Evolutionary conservation across 1,284 basidiomycete genomes (phyloP), one percentile per base, ranked within the genome.

Genomic region (Kwoniella shivajii): DNA sequence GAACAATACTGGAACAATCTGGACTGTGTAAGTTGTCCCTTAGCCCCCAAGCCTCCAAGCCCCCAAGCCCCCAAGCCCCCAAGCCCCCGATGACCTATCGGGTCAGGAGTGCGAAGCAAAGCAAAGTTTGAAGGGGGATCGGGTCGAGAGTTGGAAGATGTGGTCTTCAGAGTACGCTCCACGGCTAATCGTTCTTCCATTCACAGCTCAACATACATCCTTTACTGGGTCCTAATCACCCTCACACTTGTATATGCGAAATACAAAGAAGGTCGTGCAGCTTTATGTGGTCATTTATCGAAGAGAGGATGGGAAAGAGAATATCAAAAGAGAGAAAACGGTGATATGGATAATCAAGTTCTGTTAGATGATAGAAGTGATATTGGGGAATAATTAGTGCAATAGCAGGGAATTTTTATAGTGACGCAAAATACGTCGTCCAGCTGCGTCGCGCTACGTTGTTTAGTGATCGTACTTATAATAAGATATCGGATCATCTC

Each of bases 181-280:
- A 16, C 9, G 9, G 7, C 33, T 16, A 34, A 9, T 39, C 18
- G 5, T 39, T 20, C 11, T 16, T 26, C 27, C 5, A 26, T 26
- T 16, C 18, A 31, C 57, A 68, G 67, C 26, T 61, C 66, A 16
- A 66, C 84, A 0, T 90, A 89, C 65, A 83, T 87, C 14, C 83
- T 85, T 66, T 90, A 88, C 76, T 90, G 88, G 89, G 54, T 89
- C 39, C 80, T 84, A 11, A 87, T 85, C 54, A 84, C 87, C 41
- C 78, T 67, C 18, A 78, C 77, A 3, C 80, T 91, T 39, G 69
- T 87, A 37, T 80, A 79, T 64, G 81, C 88, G 81, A 90, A 90
- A 74, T 89, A 69, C 68, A 64, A 64, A 18, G 79, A 80, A 59
- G 79, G 78, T 4, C 70, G 79, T 2, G 66, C 67, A 6, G 59